Evolutionary conservation across 1,284 basidiomycete genomes (phyloP), one percentile per base, ranked within the genome.

Genomic region (Leccinum pachyderme): DNA sequence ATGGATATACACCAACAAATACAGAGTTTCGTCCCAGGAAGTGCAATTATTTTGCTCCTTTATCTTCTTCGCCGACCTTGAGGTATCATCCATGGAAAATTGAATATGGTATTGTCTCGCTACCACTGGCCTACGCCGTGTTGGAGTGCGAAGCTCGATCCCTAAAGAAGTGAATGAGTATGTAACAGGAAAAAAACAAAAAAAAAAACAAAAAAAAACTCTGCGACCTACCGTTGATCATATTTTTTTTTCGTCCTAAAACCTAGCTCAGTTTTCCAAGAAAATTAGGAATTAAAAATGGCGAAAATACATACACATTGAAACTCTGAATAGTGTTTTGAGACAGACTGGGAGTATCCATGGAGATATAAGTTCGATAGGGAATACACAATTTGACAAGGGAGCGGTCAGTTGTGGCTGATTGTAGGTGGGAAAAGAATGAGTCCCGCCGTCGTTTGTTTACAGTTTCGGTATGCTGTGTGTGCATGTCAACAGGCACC

Each of bases 21-120:
- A 68, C 0, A 64, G 49, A 2, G 11, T 45, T 4, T 64, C 49
- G 25, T 55, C 31, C 63, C 65, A 64, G 28, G 37, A 62, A 1
- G 33, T 37, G 2, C 13, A 5, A 39, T 54, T 56, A 15, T 53
- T 46, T 49, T 35, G 44, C 31, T 59, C 61, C n/a, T 51, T 62
- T 12, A 25, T 37, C 0, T n/a, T 9, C 6, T 31, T 64, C 44
- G 61, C 64, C 11, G 59, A 53, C 15, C 47, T 55, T 2, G 25
- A 35, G 29, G 51, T 52, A 48, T 54, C 29, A 25, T 31, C 54
- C 8, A 66, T 35, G 1, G n/a, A 51, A 54, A 64, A 37, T 39
- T 31, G 51, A 22, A 65, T 28, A 3, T 27, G 32, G 33, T 63
- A 65, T 35, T 54, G 55, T 25, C 29, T 66, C 18, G 53, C 46